Evolutionary conservation across 78 protist species (phyloP).

Genomic region (Tieghemostelium lacteum): DNA sequence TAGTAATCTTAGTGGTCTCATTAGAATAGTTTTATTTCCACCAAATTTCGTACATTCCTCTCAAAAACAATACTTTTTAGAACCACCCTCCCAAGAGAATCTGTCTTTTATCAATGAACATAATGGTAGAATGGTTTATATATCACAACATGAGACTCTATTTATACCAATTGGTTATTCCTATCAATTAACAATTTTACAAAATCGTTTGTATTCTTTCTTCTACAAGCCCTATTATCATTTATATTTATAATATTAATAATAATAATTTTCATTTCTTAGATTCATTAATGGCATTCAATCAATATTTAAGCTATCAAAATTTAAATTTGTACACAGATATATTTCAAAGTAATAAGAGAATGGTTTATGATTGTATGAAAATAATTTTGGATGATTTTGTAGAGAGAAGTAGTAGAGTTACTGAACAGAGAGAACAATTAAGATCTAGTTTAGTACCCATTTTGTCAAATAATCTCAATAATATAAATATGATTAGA

Average conservation of each 20-base stretch:
- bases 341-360: neutral
- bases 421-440: neutral
- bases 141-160: neutral
- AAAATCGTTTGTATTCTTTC: conserved; percentile 9
- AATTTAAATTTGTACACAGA: no score
- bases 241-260: no score
- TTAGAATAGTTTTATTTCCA: neutral
- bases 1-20: neutral
- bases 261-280: no score
- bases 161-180: conserved; percentile 32
- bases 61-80: neutral
- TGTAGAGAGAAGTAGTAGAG: neutral
- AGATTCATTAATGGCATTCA: no score
- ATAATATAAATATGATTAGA: no score
- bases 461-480: no score
- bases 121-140: conserved; percentile 11
- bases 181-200: conserved; percentile 16
- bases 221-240: neutral
- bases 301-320: neutral
- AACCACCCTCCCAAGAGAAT: neutral
- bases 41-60: neutral
- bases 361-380: no score
- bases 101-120: neutral
- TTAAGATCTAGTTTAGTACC: neutral
- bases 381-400: neutral